Evolutionary conservation across 371 early-diverging fungal species (phyloP), one percentile per base, ranked within the genome.

Genomic region (Umbelopsis sp.): DNA sequence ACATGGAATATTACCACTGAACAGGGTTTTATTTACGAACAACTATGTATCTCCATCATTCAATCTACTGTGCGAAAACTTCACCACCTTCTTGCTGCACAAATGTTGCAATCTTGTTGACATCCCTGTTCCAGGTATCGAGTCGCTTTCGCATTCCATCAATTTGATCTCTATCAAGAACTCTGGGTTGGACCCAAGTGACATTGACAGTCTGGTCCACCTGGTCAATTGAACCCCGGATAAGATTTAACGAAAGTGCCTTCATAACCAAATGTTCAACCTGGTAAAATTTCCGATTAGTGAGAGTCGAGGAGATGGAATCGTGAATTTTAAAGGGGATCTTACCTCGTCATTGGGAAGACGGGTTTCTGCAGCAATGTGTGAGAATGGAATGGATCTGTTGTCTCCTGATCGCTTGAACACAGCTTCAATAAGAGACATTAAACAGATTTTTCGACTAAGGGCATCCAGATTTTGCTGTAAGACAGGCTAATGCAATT

Each of bases 181-280:
- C 96, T 69, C 99, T 93, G 14, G 98, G 97, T 80, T 97, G 97
- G 16, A 99, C 98, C 98, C 98, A 98, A 52, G 94, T 87, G 50
- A 98, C 88, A 41, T 83, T 81, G 6, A 98, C 95, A 5, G 89
- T 82, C 69, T 89, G 82, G 57, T 93, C 96, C 18, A 98, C 95
- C 80, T 99, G 96, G 73, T 99, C 97, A 78, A 99, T 97, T 35
- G 91, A 89, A 4, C 99, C 99, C 65, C 90, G 89, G 71, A 99
- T 92, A 67, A 99, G 77, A 1, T 93, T 94, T 67, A 99, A 85
- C 44, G 93, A 91, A 70, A 99, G 78, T 2, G 97, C 98, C 83
- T 95, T 95, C 99, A 99, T 99, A 14, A 98, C 90, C 67, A 99
- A 77, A 75, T 96, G 96, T 81, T 99, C 99, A 25, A 98, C 97